phyloP scores from a whole-genome alignment of 129 eudicot species.

The Centella asiatica region DNA sequence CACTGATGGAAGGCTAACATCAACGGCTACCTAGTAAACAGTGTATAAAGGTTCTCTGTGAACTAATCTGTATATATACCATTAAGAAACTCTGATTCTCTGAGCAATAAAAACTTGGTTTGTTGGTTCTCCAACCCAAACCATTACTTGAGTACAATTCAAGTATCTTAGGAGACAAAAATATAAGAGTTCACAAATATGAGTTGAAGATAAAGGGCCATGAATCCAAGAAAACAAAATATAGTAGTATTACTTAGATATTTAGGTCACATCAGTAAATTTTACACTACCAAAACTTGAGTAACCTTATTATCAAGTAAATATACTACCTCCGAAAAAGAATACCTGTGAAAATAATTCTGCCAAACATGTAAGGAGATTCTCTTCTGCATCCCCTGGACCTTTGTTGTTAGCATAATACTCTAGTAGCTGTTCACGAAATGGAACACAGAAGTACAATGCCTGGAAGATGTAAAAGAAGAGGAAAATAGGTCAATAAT shows the following conservation, averaged over 20 bases:
- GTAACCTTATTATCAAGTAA: conserved; percentile 7
- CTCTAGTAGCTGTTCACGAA: conserved; percentile 75
- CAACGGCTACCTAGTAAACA: too few species aligned
- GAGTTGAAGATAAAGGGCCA: conserved; percentile 2
- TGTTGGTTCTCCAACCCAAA: neutral
- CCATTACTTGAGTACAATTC: neutral
- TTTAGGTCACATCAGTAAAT: neutral
- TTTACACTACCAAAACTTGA: neutral
- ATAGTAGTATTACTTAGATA: too few species aligned
- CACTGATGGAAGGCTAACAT: too few species aligned
- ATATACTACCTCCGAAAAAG: too few species aligned
- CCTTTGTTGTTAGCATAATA: conserved; percentile 59
- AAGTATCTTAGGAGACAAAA: neutral
- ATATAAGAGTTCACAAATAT: neutral
- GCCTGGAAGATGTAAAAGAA: conserved; percentile 63
- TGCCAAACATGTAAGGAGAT: conserved; percentile 75
- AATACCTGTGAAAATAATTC: conserved; percentile 84
- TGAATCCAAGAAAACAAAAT: conserved; percentile 1
- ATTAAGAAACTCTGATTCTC: too few species aligned
- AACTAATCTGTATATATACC: too few species aligned
- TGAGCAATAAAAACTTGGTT: too few species aligned
- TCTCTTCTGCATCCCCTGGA: conserved; percentile 70
- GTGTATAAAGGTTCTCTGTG: too few species aligned
- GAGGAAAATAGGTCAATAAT: conserved; percentile 1
- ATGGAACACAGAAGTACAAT: conserved; percentile 86